A percentile compares a stretch with the other conserved stretches of the same genome.
Conservation (phyloP, 1,284 basidiomycete species). For the Rhodotorula sp. region DNA sequence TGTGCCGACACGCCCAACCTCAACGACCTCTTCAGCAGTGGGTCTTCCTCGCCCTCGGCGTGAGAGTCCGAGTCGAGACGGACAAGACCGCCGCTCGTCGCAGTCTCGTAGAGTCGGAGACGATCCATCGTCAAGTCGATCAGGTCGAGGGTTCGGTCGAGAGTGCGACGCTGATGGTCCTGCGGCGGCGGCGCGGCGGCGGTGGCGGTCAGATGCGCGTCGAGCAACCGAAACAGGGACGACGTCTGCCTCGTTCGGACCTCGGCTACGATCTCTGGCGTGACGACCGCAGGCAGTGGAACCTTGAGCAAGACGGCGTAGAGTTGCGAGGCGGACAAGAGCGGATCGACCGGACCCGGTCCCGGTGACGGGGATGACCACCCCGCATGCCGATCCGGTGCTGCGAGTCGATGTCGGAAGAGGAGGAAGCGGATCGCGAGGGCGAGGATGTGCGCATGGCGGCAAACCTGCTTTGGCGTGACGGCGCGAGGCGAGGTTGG, state of each 20-base stretch:
- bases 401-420: slow-evolving; percentile 9
- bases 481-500: no score
- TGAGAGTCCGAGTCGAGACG: no score
- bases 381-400: not conserved
- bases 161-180: not conserved
- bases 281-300: not conserved
- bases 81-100: no score
- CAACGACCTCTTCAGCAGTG: not conserved
- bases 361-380: not conserved
- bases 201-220: slow-evolving; percentile 7
- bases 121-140: not conserved
- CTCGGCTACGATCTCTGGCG: not conserved
- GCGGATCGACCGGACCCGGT: not conserved
- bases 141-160: not conserved
- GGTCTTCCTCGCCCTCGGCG: not conserved
- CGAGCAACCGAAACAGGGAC: slow-evolving; percentile 19
- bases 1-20: not conserved
- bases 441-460: slow-evolving; percentile 26
- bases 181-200: not conserved
- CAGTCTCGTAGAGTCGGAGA: not conserved
- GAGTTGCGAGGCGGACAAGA: slow-evolving; percentile 24
- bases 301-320: slow-evolving; percentile 25
- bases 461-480: not conserved
- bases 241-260: slow-evolving; percentile 21
- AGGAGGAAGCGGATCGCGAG: slow-evolving; percentile 35